Conservation (phyloP, 768 basidiomycete species). For the Omphalotus guepiniiformis region DNA sequence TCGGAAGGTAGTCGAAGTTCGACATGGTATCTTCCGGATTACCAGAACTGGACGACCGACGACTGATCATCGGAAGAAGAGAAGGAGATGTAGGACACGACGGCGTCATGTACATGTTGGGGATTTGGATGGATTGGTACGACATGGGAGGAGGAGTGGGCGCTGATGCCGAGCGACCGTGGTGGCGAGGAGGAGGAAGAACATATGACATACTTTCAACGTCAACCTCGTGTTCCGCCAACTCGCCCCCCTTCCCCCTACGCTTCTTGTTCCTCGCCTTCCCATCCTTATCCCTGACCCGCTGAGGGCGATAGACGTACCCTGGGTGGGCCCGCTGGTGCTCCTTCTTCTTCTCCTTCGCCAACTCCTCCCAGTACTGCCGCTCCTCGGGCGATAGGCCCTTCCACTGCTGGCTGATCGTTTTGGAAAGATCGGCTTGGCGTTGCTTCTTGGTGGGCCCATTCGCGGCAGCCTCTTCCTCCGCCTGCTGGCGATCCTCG, state of each 20-base stretch:
- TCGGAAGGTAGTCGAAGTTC: conserved; percentile 54
- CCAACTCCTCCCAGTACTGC: conserved; percentile 69
- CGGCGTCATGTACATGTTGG: conserved; percentile 50
- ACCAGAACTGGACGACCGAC: conserved; percentile 51
- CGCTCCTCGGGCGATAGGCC: conserved; percentile 60
- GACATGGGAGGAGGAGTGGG: conserved; percentile 64
- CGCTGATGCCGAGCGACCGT: conserved; percentile 46
- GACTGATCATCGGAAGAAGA: conserved; percentile 53
- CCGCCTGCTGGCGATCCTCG: conserved; percentile 60
- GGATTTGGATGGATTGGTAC: conserved; percentile 66
- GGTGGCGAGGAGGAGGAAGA: conserved; percentile 32
- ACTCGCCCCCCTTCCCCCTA: conserved; percentile 34
- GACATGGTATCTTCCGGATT: conserved; percentile 39
- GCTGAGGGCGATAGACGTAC: conserved; percentile 77
- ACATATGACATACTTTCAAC: conserved; percentile 29
- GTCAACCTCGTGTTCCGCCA: conserved; percentile 20
- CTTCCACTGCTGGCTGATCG: conserved; percentile 81
- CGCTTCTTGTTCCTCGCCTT: conserved; percentile 30
- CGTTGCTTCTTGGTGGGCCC: conserved; percentile 65
- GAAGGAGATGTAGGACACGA: conserved; percentile 62
- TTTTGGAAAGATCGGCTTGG: conserved; percentile 76
- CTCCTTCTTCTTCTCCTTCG: conserved; percentile 78
- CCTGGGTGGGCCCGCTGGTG: conserved; percentile 71
- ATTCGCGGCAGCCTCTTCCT: conserved; percentile 39
- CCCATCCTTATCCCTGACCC: conserved; percentile 54